These are phyloP conservation scores for Bonia amplexicaulis DNA, from an alignment of 176 grass and related monocot species.

Conservation along the genomic window DNA sequence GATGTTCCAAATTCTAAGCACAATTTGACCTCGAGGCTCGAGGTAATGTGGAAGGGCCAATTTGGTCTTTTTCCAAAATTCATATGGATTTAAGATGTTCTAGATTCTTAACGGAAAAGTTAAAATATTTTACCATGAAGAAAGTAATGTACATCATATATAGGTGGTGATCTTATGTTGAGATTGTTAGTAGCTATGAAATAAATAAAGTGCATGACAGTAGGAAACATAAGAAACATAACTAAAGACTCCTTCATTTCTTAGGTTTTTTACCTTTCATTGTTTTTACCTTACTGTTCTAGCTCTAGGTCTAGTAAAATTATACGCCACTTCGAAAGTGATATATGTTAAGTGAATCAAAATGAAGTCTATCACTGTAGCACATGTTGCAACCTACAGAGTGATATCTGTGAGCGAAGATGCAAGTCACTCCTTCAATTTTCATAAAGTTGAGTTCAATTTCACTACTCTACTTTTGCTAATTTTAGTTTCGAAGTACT, in stretches of 20 bases:
- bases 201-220: neutral
- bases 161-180: neutral
- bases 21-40: neutral
- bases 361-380: neutral
- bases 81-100: neutral
- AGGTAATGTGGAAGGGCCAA: neutral
- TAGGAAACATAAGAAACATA: neutral
- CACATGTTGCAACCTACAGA: neutral
- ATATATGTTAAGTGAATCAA: neutral
- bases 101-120: neutral
- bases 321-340: neutral
- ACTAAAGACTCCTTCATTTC: neutral
- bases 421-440: neutral
- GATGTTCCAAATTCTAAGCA: conserved; percentile 11
- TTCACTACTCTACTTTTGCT: neutral
- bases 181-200: neutral
- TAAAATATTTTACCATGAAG: neutral
- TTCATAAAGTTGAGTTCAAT: neutral
- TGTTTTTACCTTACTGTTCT: neutral
- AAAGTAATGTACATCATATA: neutral
- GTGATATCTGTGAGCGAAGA: neutral
- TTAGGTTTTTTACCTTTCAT: neutral
- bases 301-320: neutral
- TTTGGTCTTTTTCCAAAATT: neutral
- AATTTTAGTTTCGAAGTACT: neutral